Conservation (phyloP, 1,139 yeast genomes). For the Geotrichum fermentans region DNA sequence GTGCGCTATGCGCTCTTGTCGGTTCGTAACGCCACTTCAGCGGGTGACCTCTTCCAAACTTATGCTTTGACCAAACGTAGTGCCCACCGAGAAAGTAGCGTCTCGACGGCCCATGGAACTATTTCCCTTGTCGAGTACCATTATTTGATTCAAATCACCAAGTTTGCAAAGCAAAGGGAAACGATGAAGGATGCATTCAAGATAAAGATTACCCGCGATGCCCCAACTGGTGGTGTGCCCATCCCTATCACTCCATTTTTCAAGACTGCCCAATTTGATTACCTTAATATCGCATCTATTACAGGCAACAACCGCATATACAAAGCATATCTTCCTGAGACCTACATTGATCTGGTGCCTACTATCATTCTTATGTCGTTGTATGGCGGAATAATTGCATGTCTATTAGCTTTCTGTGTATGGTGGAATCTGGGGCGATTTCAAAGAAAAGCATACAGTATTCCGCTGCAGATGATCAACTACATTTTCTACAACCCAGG, state of each 20-base stretch:
- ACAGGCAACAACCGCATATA: slow-evolving; percentile 8
- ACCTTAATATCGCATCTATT: slow-evolving; percentile 16
- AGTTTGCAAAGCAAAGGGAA: slow-evolving; percentile 7
- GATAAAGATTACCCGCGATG: slow-evolving; percentile 7
- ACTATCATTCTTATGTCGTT: slow-evolving; percentile 7
- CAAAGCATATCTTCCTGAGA: slow-evolving; percentile 11
- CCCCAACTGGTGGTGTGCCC: neutral
- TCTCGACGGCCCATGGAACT: slow-evolving; percentile 13
- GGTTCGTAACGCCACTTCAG: slow-evolving; percentile 14
- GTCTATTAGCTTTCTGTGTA: neutral
- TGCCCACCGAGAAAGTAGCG: slow-evolving; percentile 8
- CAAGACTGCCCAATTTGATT: slow-evolving; percentile 8
- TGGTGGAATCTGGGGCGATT: slow-evolving; percentile 12
- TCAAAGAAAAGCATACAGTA: slow-evolving; percentile 12
- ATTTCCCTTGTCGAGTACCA: slow-evolving; percentile 19
- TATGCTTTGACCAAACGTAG: slow-evolving; percentile 18
- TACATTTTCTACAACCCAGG: slow-evolving; percentile 16
- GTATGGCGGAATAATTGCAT: neutral
- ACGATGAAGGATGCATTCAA: slow-evolving; percentile 10
- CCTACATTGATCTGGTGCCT: slow-evolving; percentile 18
- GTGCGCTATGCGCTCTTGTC: slow-evolving; percentile 15
- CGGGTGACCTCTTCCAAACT: slow-evolving; percentile 12
- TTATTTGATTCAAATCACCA: slow-evolving; percentile 10
- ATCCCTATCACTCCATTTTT: slow-evolving; percentile 19
- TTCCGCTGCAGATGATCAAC: slow-evolving; percentile 16